Percentiles rank a stretch among this genome's conserved stretches.
Conservation (phyloP, 768 basidiomycete species). For the Phanerochaete sordida region DNA sequence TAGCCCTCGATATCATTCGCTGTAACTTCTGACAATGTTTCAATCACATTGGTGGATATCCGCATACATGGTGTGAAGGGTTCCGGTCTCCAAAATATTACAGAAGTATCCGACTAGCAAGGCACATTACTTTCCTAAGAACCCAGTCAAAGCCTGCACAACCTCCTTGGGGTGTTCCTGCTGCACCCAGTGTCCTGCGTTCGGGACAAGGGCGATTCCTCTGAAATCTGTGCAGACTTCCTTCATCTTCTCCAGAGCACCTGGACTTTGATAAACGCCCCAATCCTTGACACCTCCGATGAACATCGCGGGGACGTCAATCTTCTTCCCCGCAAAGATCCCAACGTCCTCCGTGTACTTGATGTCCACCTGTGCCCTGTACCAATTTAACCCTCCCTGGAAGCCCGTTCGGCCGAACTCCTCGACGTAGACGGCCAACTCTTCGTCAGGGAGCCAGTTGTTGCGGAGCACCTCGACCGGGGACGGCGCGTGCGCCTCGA, state of each 20-base stretch:
- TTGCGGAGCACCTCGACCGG: constrained; percentile 24
- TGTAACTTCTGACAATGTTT: not conserved
- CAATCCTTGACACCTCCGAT: constrained; percentile 55
- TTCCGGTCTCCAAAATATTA: no score
- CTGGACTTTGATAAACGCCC: constrained; percentile 56
- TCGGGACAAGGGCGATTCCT: constrained; percentile 45
- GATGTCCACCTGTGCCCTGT: constrained; percentile 30
- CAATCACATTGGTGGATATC: not conserved
- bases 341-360: constrained; percentile 33
- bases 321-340: constrained; percentile 42
- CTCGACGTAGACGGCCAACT: constrained; percentile 45
- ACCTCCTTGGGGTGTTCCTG: constrained; percentile 49
- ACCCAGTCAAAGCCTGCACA: constrained; percentile 35
- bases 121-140: constrained; percentile 24
- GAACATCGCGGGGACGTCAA: constrained; percentile 55
- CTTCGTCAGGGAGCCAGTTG: constrained; percentile 47
- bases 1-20: not conserved
- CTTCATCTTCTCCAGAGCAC: constrained; percentile 44
- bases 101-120: not conserved
- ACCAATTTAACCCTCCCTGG: constrained; percentile 60
- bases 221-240: constrained; percentile 21
- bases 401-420: constrained; percentile 54
- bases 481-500: constrained; percentile 33
- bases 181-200: constrained; percentile 65
- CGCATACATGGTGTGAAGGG: no score